These are phyloP conservation scores for Paraleonurus japonicus DNA, from an alignment of 257 asterid genomes.

Conservation along the genomic window DNA sequence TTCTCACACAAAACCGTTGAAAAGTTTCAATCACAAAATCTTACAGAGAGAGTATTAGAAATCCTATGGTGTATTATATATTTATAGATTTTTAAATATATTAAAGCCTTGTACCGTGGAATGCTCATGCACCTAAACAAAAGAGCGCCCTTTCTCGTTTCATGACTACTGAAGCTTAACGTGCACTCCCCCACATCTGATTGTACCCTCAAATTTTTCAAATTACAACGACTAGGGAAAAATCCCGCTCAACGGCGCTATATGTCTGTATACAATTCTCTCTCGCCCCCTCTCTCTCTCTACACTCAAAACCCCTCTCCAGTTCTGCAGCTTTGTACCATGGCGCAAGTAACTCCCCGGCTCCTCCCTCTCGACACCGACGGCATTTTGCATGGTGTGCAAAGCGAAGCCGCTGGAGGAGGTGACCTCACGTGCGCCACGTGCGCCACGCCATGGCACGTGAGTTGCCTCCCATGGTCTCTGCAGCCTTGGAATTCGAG, in stretches of 20 bases:
- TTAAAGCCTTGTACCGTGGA: too few species aligned
- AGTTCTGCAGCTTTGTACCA: background rate
- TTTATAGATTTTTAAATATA: too few species aligned
- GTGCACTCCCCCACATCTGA: background rate
- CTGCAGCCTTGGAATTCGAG: conserved; percentile 33
- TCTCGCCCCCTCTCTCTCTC: background rate
- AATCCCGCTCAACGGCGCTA: background rate
- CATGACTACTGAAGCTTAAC: background rate
- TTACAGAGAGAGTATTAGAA: too few species aligned
- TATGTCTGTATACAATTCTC: too few species aligned
- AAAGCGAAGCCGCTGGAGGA: conserved; percentile 46
- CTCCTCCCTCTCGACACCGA: conserved; percentile 68
- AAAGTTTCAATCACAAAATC: too few species aligned
- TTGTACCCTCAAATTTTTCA: background rate
- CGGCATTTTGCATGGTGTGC: conserved; percentile 75
- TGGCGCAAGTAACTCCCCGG: conserved; percentile 41
- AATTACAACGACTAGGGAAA: background rate
- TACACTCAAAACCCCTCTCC: background rate
- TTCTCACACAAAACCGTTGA: too few species aligned
- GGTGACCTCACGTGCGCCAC: conserved; percentile 52
- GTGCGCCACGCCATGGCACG: conserved; percentile 89
- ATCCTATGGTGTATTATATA: too few species aligned
- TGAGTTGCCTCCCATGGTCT: conserved; percentile 46
- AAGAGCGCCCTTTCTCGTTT: too few species aligned
- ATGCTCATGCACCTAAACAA: too few species aligned